These are phyloP conservation scores for Vanrija humicola DNA, from an alignment of 1,284 basidiomycete genomes.

Conservation along the genomic window DNA sequence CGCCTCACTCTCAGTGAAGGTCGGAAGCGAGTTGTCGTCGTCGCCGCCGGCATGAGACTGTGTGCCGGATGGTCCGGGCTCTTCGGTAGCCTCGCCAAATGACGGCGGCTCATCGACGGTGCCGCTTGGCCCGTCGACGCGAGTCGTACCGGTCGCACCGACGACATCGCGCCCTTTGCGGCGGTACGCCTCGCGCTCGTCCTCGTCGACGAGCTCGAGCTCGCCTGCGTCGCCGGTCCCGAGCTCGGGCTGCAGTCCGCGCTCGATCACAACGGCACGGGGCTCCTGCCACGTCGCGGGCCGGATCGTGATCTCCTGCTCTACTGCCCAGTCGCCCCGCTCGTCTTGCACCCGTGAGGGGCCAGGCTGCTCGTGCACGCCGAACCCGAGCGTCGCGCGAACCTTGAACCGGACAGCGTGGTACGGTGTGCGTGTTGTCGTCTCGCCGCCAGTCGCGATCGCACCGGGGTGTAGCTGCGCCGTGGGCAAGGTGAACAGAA, in stretches of 20 bases:
- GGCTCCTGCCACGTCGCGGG: constrained; percentile 39
- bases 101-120: constrained; percentile 28
- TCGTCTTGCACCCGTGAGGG: not conserved
- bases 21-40: constrained; percentile 23
- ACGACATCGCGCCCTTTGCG: constrained; percentile 47
- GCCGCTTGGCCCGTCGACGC: not conserved
- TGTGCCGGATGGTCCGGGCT: constrained; percentile 6
- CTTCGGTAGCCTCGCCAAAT: constrained; percentile 24
- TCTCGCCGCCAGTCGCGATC: constrained; percentile 38
- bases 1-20: constrained; percentile 38
- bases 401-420: constrained; percentile 39
- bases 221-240: constrained; percentile 9
- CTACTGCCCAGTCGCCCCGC: constrained; percentile 27
- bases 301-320: constrained; percentile 28
- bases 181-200: constrained; percentile 43
- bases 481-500: constrained; percentile 45
- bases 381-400: constrained; percentile 41
- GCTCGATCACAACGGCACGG: constrained; percentile 26
- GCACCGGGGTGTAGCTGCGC: constrained; percentile 21
- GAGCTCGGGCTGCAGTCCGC: constrained; percentile 20
- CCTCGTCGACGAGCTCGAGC: constrained; percentile 20
- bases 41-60: not conserved
- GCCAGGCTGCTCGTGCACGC: constrained; percentile 15
- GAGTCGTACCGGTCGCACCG: constrained; percentile 37
- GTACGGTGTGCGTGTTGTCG: constrained; percentile 33